Percentiles rank a stretch among this genome's conserved stretches.
These are phyloP conservation scores for Wickerhamiella alocasiicola DNA, from an alignment of 805 yeast genomes.

Conservation along the genomic window DNA sequence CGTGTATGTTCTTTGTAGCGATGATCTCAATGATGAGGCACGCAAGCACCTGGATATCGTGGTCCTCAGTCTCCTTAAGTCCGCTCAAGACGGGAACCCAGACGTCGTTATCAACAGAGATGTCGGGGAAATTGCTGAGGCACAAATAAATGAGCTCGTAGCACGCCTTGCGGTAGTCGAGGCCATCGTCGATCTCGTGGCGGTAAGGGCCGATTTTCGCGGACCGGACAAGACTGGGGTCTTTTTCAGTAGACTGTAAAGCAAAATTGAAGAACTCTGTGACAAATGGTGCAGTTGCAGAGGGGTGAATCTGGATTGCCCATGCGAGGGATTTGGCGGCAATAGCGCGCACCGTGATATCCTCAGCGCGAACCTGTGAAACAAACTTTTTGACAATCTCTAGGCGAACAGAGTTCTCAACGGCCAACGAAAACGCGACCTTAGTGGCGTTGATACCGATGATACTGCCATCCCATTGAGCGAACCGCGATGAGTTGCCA, in stretches of 20 bases:
- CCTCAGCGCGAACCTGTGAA: neutral
- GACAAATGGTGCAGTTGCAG: neutral
- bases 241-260: constrained; percentile 1
- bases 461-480: constrained; percentile 6
- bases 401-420: neutral
- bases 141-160: constrained; percentile 58
- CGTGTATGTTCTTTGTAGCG: constrained; percentile 26
- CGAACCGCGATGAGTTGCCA: neutral
- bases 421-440: constrained; percentile 1
- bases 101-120: constrained; percentile 25
- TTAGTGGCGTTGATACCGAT: constrained; percentile 8
- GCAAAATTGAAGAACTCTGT: neutral
- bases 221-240: constrained; percentile 5
- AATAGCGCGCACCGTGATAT: neutral
- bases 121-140: constrained; percentile 23
- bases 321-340: constrained; percentile 9
- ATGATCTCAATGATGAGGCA: constrained; percentile 35
- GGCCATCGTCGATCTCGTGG: constrained; percentile 66
- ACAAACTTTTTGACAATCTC: constrained; percentile 5
- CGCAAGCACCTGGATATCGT: constrained; percentile 44
- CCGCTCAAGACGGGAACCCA: constrained; percentile 39
- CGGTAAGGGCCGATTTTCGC: constrained; percentile 79
- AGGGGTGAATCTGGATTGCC: constrained; percentile 9
- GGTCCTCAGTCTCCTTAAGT: constrained; percentile 40
- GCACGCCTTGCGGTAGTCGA: constrained; percentile 57